Evolutionary conservation across 2,329 filamentous ascomycete species (phyloP), one percentile per base, ranked within the genome.

Genomic region (Trichoderma semiorbis): DNA sequence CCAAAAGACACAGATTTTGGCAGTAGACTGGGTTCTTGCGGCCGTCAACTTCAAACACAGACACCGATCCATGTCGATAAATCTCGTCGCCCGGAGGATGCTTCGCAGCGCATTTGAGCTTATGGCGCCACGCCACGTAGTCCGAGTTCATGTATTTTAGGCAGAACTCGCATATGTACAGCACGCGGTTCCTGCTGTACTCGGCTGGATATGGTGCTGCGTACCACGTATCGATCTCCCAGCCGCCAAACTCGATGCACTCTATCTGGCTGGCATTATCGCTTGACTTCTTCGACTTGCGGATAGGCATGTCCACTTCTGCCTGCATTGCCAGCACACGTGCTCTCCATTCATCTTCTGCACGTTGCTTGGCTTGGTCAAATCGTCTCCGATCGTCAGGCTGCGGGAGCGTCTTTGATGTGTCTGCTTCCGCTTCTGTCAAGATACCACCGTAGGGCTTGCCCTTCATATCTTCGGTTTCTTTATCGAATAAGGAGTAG

Each of bases 151-250:
- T 98, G 84, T 99, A 99, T 83, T 98, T 99, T 73, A 99, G 86
- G 80, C 96, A 99, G 81, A 98, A 99, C 81, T 99, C 97, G 86
- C 96, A 99, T 74, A 99, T 98, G 82, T 97, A 98, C n/a, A 99
- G 88, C 47, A 97, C 93, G 34, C 93, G 91, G 79, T 99, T 98
- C 74, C 95, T 91, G 80, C 94, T 98, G 84, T 99, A 99, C 82
- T 99, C 96, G 80, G 98, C 96, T 0, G 96, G 96, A 79, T 99
- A 99, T 14, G 96, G 97, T 50, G 96, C 96, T 34, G 96, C 95
- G 82, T 99, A 98, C 95, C 96, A 98, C 3, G 96, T 99, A 80
- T 99, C 96, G 76, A 99, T 99, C 81, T 99, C 96, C 87, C 92
- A 97, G 66, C 94, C 94, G 60, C 96, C 96, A 83, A 99, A 98